These are phyloP conservation scores for Clonostachys rosea DNA, from an alignment of 2,329 filamentous ascomycete species.

Conservation along the genomic window DNA sequence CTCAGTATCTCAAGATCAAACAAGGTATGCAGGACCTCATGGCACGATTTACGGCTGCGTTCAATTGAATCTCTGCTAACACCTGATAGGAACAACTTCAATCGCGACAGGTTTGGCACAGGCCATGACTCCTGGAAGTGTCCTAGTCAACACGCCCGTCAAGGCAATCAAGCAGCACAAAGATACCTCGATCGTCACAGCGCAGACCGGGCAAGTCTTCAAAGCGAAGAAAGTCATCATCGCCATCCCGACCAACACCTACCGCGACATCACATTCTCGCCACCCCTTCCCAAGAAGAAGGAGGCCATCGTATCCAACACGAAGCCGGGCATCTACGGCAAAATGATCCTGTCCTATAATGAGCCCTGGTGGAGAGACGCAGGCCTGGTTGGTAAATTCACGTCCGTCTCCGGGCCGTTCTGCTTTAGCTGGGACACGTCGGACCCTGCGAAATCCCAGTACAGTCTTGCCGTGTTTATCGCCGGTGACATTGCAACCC, in stretches of 20 bases:
- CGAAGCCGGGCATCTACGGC: constrained; percentile 24
- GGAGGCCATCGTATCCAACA: constrained; percentile 14
- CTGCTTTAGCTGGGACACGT: constrained; percentile 18
- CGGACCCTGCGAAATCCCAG: constrained; percentile 10
- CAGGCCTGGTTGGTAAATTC: constrained; percentile 32
- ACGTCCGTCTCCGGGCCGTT: constrained; percentile 23
- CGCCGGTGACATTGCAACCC: constrained; percentile 17
- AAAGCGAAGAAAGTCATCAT: constrained; percentile 14
- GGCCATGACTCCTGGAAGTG: constrained; percentile 5
- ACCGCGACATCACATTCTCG: constrained; percentile 11
- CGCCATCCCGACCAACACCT: constrained; percentile 15
- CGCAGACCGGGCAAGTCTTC: constrained; percentile 4
- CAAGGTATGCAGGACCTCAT: constrained; percentile 2
- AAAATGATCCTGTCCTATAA: constrained; percentile 33
- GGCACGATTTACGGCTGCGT: not conserved
- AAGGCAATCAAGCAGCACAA: constrained; percentile 7
- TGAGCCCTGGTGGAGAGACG: constrained; percentile 37
- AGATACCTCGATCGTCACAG: constrained; percentile 6
- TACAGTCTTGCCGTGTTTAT: constrained; percentile 23
- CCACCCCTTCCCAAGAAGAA: constrained; percentile 20
- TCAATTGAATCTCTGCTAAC: no score
- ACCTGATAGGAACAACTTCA: constrained; percentile 2
- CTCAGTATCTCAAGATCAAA: constrained; percentile 6
- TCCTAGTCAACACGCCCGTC: constrained; percentile 10
- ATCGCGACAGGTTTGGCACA: constrained; percentile 5